Percentiles rank a stretch among this genome's conserved stretches.
Evolutionary conservation across 2,329 filamentous ascomycete species (phyloP).

Genomic region (Hyphodiscus sp.): DNA sequence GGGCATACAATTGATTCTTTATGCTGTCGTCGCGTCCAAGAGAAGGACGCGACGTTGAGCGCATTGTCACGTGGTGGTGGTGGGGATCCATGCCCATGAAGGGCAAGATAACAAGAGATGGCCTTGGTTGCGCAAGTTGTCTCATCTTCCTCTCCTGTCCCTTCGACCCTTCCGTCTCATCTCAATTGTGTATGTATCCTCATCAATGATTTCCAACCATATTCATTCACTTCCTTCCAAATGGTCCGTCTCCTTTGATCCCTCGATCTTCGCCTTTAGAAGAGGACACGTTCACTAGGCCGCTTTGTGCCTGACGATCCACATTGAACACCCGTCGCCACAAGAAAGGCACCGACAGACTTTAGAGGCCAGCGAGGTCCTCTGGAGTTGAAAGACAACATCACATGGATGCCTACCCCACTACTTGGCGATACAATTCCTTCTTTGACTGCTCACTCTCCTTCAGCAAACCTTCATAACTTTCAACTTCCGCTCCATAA

Average conservation of each 20-base stretch:
- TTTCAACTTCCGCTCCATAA: constrained; percentile 25
- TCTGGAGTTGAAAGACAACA: constrained; percentile 20
- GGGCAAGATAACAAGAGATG: neutral
- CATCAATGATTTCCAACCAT: neutral
- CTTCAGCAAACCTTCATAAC: constrained; percentile 14
- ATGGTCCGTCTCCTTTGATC: neutral
- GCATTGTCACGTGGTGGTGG: constrained; percentile 4
- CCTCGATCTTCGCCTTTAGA: constrained; percentile 6
- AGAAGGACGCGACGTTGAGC: constrained; percentile 5
- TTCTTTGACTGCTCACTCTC: constrained; percentile 22
- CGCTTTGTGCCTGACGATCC: constrained; percentile 14
- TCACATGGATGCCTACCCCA: constrained; percentile 37
- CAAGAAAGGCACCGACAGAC: constrained; percentile 4
- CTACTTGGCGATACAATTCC: constrained; percentile 30
- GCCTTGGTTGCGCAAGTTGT: neutral
- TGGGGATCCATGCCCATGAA: neutral
- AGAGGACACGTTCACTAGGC: constrained; percentile 26
- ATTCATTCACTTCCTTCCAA: neutral
- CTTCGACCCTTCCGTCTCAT: neutral
- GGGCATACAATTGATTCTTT: neutral
- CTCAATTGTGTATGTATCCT: neutral
- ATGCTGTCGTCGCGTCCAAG: constrained; percentile 2
- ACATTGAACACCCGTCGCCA: constrained; percentile 1
- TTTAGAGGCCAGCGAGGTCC: constrained; percentile 28
- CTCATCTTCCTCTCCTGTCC: neutral